These are phyloP conservation scores for Coemansia sp. DNA, from an alignment of 192 early-diverging fungal genomes.

Conservation along the genomic window DNA sequence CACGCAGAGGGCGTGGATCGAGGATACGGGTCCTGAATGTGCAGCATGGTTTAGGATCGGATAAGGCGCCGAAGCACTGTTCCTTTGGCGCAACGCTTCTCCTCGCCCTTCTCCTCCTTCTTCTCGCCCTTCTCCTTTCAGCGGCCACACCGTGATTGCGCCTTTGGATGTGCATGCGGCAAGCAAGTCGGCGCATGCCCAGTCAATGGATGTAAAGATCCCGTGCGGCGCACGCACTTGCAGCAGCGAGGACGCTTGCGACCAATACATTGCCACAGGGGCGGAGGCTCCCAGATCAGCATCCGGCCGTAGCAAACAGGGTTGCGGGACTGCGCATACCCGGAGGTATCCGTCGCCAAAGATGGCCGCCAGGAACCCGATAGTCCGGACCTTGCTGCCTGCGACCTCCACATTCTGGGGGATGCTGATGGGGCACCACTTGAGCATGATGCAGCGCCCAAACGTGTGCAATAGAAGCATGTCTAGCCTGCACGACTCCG, in stretches of 20 bases:
- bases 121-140: not conserved
- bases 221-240: constrained; percentile 29
- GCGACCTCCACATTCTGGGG: not conserved
- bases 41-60: constrained; percentile 25
- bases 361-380: constrained; percentile 32
- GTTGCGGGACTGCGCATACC: constrained; percentile 28
- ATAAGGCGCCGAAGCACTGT: not conserved
- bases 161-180: constrained; percentile 37
- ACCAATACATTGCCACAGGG: constrained; percentile 29
- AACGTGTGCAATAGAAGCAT: constrained; percentile 31
- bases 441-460: constrained; percentile 31
- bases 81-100: not conserved
- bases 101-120: too few species aligned
- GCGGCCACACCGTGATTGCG: constrained; percentile 23
- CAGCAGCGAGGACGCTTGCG: constrained; percentile 18
- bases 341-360: constrained; percentile 52
- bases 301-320: constrained; percentile 4
- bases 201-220: constrained; percentile 34
- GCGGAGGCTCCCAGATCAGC: not conserved
- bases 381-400: not conserved
- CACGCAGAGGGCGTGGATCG: constrained; percentile 1
- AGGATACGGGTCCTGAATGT: constrained; percentile 15
- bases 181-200: constrained; percentile 32
- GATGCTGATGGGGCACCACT: constrained; percentile 46
- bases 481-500: constrained; percentile 15